Evolutionary conservation across 1,284 basidiomycete genomes (phyloP), one percentile per base, ranked within the genome.

Genomic region (Schizopora paradoxa): DNA sequence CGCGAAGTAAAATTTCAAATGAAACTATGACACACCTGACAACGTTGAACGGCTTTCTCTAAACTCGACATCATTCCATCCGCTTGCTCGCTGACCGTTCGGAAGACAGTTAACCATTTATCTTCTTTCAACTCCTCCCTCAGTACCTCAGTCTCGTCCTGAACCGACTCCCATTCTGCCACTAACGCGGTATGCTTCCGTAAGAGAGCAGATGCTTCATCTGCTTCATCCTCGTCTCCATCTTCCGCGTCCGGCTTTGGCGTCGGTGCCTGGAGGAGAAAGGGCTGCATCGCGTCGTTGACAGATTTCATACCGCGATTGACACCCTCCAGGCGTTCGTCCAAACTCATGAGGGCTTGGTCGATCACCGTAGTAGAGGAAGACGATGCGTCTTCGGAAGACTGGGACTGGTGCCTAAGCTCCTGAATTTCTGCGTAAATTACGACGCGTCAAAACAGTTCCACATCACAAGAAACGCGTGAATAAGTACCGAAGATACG

Each of bases 51-150:
- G 5, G 87, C 88, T 62, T 92, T 95, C 68, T 96, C 90, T 52
- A 98, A 66, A 58, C 90, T 91, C 22, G 83, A 80, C 91, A 98
- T 94, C 92, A 98, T 95, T 22, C 88, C 90, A 59, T 94, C 87
- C 26, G 92, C 92, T 64, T 97, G 93, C 52, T 89, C 83, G 10
- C 85, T 86, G 33, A 92, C 91, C 28, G 89, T 92, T 53, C 90
- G 76, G 64, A 97, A 97, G n/a, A 96, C 86, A 6, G 85, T 86
- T 56, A 97, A 73, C 86, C 91, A 96, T 59, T 91, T 93, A 64
- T 97, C 93, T 64, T 97, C 95, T 64, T 90, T 91, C 49, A 97
- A 71, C 63, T 98, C 94, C 58, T 91, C 88, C 53, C 86, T 73
- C 49, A 97, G 66, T 33, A 83, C 77, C 19, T 89, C 85, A 45